These are phyloP conservation scores for Penicillium herquei DNA, from an alignment of 495 filamentous ascomycete species.

Conservation along the genomic window DNA sequence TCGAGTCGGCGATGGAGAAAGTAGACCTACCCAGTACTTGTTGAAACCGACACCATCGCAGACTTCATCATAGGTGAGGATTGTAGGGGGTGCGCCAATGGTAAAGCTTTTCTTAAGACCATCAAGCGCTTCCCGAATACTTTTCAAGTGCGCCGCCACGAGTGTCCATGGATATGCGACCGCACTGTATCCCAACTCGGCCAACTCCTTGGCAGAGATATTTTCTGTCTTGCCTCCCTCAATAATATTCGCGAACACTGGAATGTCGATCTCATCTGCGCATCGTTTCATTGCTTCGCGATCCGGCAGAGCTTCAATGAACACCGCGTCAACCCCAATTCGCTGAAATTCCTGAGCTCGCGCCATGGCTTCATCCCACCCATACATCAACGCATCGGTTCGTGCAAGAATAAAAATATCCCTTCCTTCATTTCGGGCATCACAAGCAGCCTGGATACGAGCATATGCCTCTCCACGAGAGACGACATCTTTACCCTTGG, in stretches of 20 bases:
- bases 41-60: neutral
- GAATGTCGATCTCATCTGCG: conserved; percentile 30
- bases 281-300: conserved; percentile 34
- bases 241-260: conserved; percentile 44
- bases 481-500: conserved; percentile 43
- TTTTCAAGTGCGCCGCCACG: neutral
- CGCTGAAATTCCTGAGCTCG: conserved; percentile 36
- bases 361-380: conserved; percentile 37
- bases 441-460: conserved; percentile 37
- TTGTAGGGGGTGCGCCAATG: neutral
- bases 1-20: neutral
- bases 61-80: neutral
- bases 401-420: conserved; percentile 44
- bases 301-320: conserved; percentile 44
- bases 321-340: conserved; percentile 38
- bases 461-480: conserved; percentile 39
- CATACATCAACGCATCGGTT: conserved; percentile 36
- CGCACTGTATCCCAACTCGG: neutral
- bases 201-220: neutral
- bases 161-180: neutral
- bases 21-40: conserved; percentile 1
- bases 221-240: conserved; percentile 32
- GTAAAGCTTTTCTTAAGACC: neutral
- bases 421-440: conserved; percentile 38
- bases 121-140: neutral